A percentile compares a stretch with the other conserved stretches of the same genome.
These are phyloP conservation scores for Rhinocladiella mackenziei DNA, from an alignment of 2,329 filamentous ascomycete genomes.

Conservation along the genomic window DNA sequence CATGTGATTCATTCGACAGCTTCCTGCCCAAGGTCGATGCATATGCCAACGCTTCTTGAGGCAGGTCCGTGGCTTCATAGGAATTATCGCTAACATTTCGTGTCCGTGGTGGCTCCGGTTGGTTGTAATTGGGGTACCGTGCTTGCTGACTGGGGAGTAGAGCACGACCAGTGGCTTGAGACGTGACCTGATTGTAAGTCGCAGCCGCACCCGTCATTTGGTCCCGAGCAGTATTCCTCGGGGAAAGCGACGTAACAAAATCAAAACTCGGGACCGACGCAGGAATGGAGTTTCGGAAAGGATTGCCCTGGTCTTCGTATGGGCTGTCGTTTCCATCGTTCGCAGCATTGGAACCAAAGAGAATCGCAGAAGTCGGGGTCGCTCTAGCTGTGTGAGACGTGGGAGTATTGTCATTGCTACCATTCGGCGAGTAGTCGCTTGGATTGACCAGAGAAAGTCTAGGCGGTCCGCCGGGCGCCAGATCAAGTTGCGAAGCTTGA, in stretches of 20 bases:
- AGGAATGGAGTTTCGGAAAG: slow-evolving; percentile 28
- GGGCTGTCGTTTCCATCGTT: slow-evolving; percentile 19
- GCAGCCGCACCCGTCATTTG: slow-evolving; percentile 18
- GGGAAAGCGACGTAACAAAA: slow-evolving; percentile 17
- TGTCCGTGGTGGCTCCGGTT: slow-evolving; percentile 2
- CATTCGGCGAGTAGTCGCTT: slow-evolving; percentile 20
- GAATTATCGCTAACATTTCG: slow-evolving; percentile 13
- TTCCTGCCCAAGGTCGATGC: slow-evolving; percentile 10
- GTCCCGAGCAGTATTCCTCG: slow-evolving; percentile 17
- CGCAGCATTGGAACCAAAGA: slow-evolving; percentile 6
- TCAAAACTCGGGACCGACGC: slow-evolving; percentile 27
- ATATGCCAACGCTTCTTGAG: slow-evolving; percentile 16
- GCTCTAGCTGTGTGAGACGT: slow-evolving; percentile 25
- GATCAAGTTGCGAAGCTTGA: slow-evolving; percentile 15
- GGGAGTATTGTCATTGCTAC: slow-evolving; percentile 28
- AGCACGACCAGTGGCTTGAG: slow-evolving; percentile 29
- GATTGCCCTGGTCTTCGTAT: slow-evolving; percentile 28
- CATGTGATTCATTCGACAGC: slow-evolving; percentile 28
- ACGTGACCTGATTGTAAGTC: slow-evolving; percentile 15
- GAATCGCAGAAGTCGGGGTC: slow-evolving; percentile 26
- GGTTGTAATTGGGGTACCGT: slow-evolving; percentile 24
- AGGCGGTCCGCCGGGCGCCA: slow-evolving; percentile 17
- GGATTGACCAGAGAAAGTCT: slow-evolving; percentile 29
- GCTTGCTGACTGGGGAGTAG: slow-evolving; percentile 35
- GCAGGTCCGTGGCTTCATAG: slow-evolving; percentile 18